These are phyloP conservation scores for Entophlyctis luteolus DNA, from an alignment of 192 early-diverging fungal species.

Conservation along the genomic window DNA sequence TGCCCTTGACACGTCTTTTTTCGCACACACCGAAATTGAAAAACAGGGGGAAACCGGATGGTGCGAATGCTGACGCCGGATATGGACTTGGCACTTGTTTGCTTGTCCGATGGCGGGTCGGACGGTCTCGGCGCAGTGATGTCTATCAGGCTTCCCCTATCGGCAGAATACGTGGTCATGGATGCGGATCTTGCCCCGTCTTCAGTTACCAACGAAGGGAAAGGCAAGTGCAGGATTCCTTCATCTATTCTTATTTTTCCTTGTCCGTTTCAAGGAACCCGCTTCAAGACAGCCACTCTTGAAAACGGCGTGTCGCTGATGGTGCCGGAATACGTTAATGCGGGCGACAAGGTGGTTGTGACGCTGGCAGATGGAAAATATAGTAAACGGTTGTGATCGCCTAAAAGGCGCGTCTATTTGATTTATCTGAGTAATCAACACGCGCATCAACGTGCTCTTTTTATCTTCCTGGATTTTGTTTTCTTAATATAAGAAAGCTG, in stretches of 20 bases:
- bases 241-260: not conserved
- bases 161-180: slow-evolving; percentile 2
- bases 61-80: slow-evolving; percentile 5
- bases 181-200: not conserved
- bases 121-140: not conserved
- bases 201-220: slow-evolving; percentile 17
- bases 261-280: not conserved
- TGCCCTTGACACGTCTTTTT: not conserved
- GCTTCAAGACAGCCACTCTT: slow-evolving; percentile 20
- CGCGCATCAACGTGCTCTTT: no score
- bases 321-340: slow-evolving; percentile 23
- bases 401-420: no score
- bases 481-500: no score
- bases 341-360: slow-evolving; percentile 15
- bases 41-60: slow-evolving; percentile 1
- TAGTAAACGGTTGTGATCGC: no score
- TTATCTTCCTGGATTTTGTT: no score
- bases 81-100: slow-evolving; percentile 8
- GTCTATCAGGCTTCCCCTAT: slow-evolving; percentile 2
- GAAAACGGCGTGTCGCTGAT: slow-evolving; percentile 22
- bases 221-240: slow-evolving; percentile 2
- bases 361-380: slow-evolving; percentile 7
- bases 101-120: not conserved
- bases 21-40: not conserved
- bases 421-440: no score